Conservation (phyloP, 2,329 filamentous ascomycete genomes). For the Aspergillus clavatus region DNA sequence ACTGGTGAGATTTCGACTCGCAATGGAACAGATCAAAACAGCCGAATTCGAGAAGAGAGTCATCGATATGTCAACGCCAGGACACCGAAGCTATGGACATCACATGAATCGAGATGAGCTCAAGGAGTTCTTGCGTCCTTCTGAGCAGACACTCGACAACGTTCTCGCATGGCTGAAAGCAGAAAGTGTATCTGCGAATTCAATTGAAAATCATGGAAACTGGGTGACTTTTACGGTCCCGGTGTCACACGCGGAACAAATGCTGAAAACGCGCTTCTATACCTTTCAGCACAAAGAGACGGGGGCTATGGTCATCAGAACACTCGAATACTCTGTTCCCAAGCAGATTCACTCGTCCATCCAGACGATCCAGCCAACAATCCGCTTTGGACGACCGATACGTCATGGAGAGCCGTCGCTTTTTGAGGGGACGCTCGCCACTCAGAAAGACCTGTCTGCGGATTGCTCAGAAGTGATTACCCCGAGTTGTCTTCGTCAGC, state of each 20-base stretch:
- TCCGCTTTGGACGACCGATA: conserved; percentile 52
- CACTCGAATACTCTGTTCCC: conserved; percentile 59
- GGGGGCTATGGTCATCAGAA: conserved; percentile 47
- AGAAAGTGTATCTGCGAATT: conserved; percentile 44
- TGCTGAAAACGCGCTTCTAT: conserved; percentile 56
- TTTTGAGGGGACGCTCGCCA: conserved; percentile 11
- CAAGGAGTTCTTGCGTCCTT: conserved; percentile 50
- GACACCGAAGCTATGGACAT: conserved; percentile 55
- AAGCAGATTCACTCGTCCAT: conserved; percentile 51
- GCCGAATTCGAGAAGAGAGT: conserved; percentile 54
- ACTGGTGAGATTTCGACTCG: conserved; percentile 46
- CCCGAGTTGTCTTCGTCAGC: conserved; percentile 45
- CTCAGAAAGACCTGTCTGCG: conserved; percentile 19
- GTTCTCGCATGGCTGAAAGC: conserved; percentile 54
- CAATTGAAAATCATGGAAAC: conserved; percentile 51
- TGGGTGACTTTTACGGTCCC: conserved; percentile 55
- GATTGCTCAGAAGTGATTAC: conserved; percentile 42
- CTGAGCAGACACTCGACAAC: conserved; percentile 43
- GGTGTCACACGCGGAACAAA: conserved; percentile 45
- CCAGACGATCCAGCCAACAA: conserved; percentile 62
- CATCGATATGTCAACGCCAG: conserved; percentile 58
- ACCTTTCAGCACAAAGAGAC: conserved; percentile 49
- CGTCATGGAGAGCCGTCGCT: conserved; percentile 38
- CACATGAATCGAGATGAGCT: conserved; percentile 60
- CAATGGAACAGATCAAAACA: conserved; percentile 47